A percentile compares a stretch with the other conserved stretches of the same genome.
phyloP scores from a whole-genome alignment of 1,139 yeast species.

The Candida albicans region DNA sequence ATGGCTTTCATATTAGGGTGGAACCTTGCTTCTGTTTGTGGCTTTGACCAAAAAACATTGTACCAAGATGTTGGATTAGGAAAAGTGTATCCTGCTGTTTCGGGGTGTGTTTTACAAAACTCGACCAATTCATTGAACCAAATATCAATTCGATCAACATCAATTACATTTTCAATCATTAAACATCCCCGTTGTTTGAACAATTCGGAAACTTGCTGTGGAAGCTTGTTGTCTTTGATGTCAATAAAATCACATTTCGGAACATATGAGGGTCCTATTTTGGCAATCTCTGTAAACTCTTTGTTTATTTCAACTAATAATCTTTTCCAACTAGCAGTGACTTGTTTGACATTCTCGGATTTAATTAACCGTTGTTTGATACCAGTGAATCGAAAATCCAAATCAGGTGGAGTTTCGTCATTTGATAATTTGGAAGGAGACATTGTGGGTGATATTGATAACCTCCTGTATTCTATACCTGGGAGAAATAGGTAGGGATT shows the following conservation, averaged over 20 bases:
- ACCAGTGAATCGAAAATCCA: conserved; percentile 15
- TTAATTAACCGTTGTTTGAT: conserved; percentile 20
- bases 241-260: conserved; percentile 20
- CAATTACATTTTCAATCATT: conserved; percentile 1
- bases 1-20: conserved; percentile 36
- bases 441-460: conserved; percentile 1
- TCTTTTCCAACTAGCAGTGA: conserved; percentile 24
- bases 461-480: no score
- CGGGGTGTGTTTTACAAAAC: conserved; percentile 27
- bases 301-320: conserved; percentile 19
- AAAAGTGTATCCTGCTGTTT: conserved; percentile 27
- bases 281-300: conserved; percentile 16
- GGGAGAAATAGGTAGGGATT: no score
- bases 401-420: conserved; percentile 10
- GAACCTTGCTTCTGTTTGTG: conserved; percentile 43
- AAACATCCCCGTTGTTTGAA: conserved; percentile 13
- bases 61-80: conserved; percentile 35
- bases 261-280: conserved; percentile 17
- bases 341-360: conserved; percentile 22
- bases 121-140: conserved; percentile 22
- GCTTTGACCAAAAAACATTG: conserved; percentile 42
- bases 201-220: conserved; percentile 13
- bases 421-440: conserved; percentile 7
- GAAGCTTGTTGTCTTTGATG: conserved; percentile 15
- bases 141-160: conserved; percentile 14